phyloP scores from a whole-genome alignment of 2,329 filamentous ascomycete genomes.

The Chrysoporthe austroafricana region DNA sequence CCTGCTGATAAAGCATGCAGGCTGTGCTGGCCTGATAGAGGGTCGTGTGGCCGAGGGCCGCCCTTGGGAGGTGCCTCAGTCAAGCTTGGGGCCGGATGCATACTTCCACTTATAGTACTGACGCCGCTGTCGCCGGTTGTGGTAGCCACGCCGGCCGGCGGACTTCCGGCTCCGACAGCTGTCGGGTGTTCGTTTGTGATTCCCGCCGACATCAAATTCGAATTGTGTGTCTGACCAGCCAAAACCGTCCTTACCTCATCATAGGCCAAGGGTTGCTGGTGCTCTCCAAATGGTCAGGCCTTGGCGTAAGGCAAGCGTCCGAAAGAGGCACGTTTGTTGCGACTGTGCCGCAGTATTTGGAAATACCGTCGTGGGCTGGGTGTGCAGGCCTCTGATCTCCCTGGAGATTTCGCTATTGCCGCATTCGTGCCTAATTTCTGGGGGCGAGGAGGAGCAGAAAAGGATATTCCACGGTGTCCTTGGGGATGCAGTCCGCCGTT shows the following conservation, averaged over 20 bases:
- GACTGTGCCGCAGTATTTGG: neutral
- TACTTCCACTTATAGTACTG: conserved; percentile 30
- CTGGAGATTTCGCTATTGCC: neutral
- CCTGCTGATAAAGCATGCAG: conserved; percentile 8
- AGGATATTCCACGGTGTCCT: neutral
- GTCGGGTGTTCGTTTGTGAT: neutral
- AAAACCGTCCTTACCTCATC: neutral
- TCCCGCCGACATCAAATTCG: neutral
- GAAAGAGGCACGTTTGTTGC: neutral
- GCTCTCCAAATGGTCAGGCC: neutral
- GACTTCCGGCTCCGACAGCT: neutral
- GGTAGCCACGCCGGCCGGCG: neutral
- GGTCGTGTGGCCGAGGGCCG: conserved; percentile 25
- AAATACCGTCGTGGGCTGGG: neutral
- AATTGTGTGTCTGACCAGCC: neutral
- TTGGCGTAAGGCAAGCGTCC: neutral
- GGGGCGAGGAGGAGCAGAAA: neutral
- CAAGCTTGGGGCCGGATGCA: conserved; percentile 40
- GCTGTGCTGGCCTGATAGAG: conserved; percentile 21
- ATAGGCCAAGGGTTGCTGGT: neutral
- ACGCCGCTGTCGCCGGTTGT: neutral
- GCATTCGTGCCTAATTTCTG: neutral
- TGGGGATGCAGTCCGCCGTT: neutral
- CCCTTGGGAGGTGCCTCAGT: conserved; percentile 36
- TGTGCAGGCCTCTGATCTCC: neutral